phyloP scores from a whole-genome alignment of 176 grass and related monocot genomes.

The Oryza brachyantha region DNA sequence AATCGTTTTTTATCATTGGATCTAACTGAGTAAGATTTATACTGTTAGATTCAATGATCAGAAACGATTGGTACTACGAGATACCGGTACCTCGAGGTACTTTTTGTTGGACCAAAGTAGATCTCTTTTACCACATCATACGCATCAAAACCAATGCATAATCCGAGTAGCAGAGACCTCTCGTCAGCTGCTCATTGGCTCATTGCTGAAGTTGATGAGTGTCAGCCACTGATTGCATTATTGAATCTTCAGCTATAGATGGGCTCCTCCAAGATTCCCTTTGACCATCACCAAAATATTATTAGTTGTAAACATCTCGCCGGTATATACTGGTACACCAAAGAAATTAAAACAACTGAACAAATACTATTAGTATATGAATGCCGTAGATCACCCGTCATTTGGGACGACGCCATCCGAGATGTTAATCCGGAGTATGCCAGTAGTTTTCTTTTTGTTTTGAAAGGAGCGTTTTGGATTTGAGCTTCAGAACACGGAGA shows the following conservation, averaged over 20 bases:
- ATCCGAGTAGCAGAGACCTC: neutral
- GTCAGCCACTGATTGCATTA: neutral
- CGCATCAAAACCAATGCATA: neutral
- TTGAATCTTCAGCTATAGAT: neutral
- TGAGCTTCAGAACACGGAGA: neutral
- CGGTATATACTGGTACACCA: neutral
- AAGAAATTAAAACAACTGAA: neutral
- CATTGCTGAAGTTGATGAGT: neutral
- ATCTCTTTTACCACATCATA: neutral
- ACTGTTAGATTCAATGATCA: no score
- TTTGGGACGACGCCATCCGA: neutral
- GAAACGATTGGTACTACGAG: no score
- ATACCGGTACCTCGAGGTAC: no score
- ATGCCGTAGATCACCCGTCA: neutral
- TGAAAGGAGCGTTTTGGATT: neutral
- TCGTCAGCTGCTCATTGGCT: no score
- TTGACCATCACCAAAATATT: neutral
- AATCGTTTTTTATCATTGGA: no score
- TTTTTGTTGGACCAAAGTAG: no score
- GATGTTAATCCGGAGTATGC: neutral
- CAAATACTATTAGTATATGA: neutral
- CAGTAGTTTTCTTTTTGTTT: neutral
- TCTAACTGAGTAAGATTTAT: no score
- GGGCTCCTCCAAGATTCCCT: conserved; percentile 3
- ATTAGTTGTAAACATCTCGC: neutral